Conservation (phyloP, 2,329 filamentous ascomycete genomes). For the Cladophialophora chaetospira region DNA sequence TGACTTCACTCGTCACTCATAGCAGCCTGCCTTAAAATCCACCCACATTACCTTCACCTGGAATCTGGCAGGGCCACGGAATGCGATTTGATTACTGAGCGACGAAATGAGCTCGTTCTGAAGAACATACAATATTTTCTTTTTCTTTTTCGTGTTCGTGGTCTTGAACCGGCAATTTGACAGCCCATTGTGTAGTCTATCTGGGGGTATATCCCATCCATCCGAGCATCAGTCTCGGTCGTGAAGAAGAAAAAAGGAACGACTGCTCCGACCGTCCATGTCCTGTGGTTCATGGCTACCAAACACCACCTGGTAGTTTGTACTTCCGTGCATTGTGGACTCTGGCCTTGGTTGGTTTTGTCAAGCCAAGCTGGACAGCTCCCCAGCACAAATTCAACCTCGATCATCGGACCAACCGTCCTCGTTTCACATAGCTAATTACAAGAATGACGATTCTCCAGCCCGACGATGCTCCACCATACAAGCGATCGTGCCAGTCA, state of each 20-base stretch:
- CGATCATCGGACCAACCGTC: conserved; percentile 14
- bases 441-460: conserved; percentile 21
- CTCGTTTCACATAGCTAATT: conserved; percentile 30
- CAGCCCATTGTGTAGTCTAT: conserved; percentile 19
- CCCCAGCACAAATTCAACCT: conserved; percentile 13
- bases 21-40: conserved; percentile 21
- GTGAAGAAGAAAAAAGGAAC: conserved; percentile 11
- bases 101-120: no score
- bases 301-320: conserved; percentile 9
- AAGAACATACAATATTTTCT: background rate
- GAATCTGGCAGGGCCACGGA: no score
- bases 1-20: conserved; percentile 20
- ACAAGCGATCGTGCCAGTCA: conserved; percentile 14
- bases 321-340: conserved; percentile 9
- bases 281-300: conserved; percentile 16
- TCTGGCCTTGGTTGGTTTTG: background rate
- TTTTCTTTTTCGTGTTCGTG: background rate
- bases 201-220: conserved; percentile 26
- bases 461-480: conserved; percentile 10
- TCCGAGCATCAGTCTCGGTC: conserved; percentile 10
- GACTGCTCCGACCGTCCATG: conserved; percentile 15
- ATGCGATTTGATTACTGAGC: no score
- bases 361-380: conserved; percentile 2
- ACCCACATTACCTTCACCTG: background rate
- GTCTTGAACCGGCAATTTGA: background rate